A percentile compares a stretch with the other conserved stretches of the same genome.
phyloP scores from a whole-genome alignment of 176 grass and related monocot genomes.

The Avena eriantha region DNA sequence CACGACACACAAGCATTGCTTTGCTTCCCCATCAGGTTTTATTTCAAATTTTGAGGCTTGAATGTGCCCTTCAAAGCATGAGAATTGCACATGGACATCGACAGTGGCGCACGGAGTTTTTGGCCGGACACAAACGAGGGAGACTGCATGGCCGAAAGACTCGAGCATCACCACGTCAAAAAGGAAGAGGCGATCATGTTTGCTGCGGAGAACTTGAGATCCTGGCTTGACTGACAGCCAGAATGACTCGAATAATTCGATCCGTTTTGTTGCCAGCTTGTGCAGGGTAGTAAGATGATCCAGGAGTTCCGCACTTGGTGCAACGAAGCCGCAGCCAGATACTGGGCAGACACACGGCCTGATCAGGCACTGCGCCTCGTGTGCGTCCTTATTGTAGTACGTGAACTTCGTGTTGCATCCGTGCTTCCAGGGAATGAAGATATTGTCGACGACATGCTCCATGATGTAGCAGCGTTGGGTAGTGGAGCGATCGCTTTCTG shows the following conservation, averaged over 20 bases:
- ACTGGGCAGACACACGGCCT: slow-evolving; percentile 28
- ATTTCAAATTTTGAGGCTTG: slow-evolving; percentile 12
- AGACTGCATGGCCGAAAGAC: background rate
- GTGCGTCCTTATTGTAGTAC: background rate
- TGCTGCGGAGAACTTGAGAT: background rate
- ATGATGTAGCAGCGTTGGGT: slow-evolving; percentile 26
- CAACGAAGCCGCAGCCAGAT: background rate
- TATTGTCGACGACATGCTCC: slow-evolving; percentile 19
- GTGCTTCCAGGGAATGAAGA: slow-evolving; percentile 6
- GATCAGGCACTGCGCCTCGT: background rate
- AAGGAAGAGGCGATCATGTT: background rate
- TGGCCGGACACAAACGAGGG: slow-evolving; percentile 8
- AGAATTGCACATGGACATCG: slow-evolving; percentile 1
- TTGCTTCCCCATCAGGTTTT: background rate
- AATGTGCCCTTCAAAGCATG: background rate
- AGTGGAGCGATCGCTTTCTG: too few relatives aligned
- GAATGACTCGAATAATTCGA: background rate
- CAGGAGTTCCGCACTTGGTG: background rate
- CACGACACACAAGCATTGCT: slow-evolving; percentile 35
- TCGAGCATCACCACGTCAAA: background rate
- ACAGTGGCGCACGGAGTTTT: background rate
- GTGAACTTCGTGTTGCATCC: background rate
- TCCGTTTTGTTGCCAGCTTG: background rate
- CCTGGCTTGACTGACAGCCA: background rate
- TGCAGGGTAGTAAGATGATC: slow-evolving; percentile 23